These are phyloP conservation scores for Wallacemonas sp. DNA, from an alignment of 208 protist species.

Conservation along the genomic window DNA sequence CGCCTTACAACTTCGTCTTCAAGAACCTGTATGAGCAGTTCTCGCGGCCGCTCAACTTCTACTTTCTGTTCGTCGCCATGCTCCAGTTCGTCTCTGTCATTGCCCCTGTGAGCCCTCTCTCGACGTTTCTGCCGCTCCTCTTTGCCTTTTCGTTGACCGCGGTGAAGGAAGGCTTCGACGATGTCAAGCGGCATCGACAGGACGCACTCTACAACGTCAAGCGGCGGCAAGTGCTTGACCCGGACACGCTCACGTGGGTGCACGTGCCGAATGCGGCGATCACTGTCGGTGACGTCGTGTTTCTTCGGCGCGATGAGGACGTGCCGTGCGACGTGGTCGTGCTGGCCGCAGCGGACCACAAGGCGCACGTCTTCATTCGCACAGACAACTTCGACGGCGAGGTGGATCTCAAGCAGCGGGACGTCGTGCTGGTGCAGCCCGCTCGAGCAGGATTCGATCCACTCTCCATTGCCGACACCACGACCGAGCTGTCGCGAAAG, in stretches of 20 bases:
- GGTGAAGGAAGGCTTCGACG: slow-evolving; percentile 95
- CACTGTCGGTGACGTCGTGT: slow-evolving; percentile 84
- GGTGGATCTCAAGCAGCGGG: slow-evolving; percentile 91
- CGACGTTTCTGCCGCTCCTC: slow-evolving; percentile 89
- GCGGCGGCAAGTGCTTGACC: slow-evolving; percentile 40
- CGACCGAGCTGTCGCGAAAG: slow-evolving; percentile 18
- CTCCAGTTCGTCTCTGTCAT: slow-evolving; percentile 93
- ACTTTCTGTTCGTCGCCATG: slow-evolving; percentile 95
- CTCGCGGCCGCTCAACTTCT: slow-evolving; percentile 93
- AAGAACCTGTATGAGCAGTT: slow-evolving; percentile 98
- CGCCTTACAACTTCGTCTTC: slow-evolving; percentile 93
- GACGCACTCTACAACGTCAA: slow-evolving; percentile 81
- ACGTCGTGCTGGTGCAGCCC: slow-evolving; percentile 41
- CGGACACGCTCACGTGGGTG: slow-evolving; percentile 15
- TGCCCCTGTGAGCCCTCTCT: slow-evolving; percentile 93
- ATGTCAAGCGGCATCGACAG: slow-evolving; percentile 85
- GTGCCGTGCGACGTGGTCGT: slow-evolving; percentile 93
- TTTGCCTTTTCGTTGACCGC: slow-evolving; percentile 94
- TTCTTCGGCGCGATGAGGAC: slow-evolving; percentile 72
- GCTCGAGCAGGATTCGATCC: slow-evolving; percentile 1
- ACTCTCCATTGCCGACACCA: slow-evolving; percentile 26
- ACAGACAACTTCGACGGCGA: slow-evolving; percentile 96
- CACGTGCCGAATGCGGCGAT: slow-evolving; percentile 54
- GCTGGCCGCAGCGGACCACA: slow-evolving; percentile 40
- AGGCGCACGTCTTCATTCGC: slow-evolving; percentile 71